Evolutionary conservation across 2,329 filamentous ascomycete species (phyloP).

Genomic region (Phoma sp.): DNA sequence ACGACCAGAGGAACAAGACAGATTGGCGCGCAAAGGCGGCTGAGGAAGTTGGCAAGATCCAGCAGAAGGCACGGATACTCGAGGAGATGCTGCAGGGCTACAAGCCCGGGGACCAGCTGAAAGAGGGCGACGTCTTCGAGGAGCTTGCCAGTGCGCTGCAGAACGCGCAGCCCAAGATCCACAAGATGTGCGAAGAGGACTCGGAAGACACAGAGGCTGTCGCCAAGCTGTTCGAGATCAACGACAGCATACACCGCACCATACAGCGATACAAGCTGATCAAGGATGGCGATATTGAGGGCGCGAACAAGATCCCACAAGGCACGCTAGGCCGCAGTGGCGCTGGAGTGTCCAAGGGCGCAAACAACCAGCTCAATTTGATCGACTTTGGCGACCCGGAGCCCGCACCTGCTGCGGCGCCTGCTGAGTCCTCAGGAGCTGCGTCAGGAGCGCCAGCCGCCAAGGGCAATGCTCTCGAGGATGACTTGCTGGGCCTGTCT

Average conservation of each 20-base stretch:
- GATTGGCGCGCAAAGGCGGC: conserved; percentile 98
- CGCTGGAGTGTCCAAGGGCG: conserved; percentile 68
- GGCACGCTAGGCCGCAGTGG: conserved; percentile 74
- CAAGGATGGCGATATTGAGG: conserved; percentile 92
- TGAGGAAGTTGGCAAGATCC: conserved; percentile 91
- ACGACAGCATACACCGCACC: conserved; percentile 97
- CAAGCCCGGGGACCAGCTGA: conserved; percentile 78
- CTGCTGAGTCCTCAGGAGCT: conserved; percentile 40
- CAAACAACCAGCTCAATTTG: conserved; percentile 81
- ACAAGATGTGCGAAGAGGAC: conserved; percentile 99
- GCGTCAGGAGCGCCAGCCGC: conserved; percentile 52
- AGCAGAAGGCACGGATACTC: conserved; percentile 89
- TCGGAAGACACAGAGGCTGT: conserved; percentile 97
- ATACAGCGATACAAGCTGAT: conserved; percentile 94
- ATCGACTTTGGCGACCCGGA: conserved; percentile 85
- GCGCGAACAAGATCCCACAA: conserved; percentile 79
- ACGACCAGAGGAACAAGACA: conserved; percentile 92
- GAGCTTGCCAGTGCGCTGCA: conserved; percentile 88
- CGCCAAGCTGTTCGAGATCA: conserved; percentile 93
- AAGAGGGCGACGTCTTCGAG: conserved; percentile 72
- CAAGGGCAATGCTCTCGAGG: conserved; percentile 74
- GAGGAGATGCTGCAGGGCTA: conserved; percentile 92
- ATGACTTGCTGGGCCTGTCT: conserved; percentile 88
- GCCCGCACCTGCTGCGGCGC: conserved; percentile 59
- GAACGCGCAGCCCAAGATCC: conserved; percentile 96